Conservation (phyloP, 345 rosid genomes). For the Stellera chamaejasme region DNA sequence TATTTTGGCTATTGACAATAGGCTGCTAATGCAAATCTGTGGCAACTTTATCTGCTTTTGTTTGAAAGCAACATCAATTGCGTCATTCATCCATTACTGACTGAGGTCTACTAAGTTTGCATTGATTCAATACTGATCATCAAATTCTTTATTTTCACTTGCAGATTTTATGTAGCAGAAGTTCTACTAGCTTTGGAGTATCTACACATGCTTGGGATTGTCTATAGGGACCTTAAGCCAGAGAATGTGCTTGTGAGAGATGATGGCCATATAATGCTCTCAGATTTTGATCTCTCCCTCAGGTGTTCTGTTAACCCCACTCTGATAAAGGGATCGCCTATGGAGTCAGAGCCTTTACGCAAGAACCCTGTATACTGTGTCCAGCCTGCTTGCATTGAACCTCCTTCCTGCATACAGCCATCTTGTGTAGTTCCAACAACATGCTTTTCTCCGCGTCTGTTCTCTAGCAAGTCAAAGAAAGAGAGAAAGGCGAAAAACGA, state of each 20-base stretch:
- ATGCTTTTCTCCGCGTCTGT: conserved; percentile 80
- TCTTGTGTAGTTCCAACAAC: conserved; percentile 78
- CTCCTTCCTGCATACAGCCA: conserved; percentile 84
- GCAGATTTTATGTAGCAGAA: conserved; percentile 75
- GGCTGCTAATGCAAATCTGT: too few relatives aligned
- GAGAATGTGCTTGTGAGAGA: conserved; percentile 71
- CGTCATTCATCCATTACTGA: too few relatives aligned
- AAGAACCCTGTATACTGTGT: conserved; percentile 65
- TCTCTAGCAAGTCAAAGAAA: conserved; percentile 78
- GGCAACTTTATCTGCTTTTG: too few relatives aligned
- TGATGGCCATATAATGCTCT: conserved; percentile 78
- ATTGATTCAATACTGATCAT: not conserved
- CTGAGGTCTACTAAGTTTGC: not conserved
- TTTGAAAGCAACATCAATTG: too few relatives aligned
- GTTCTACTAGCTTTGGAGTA: conserved; percentile 60
- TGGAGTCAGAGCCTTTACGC: conserved; percentile 57
- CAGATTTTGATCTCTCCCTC: conserved; percentile 79
- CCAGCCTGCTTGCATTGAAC: conserved; percentile 80
- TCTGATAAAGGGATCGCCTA: conserved; percentile 49
- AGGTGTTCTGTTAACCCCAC: conserved; percentile 82
- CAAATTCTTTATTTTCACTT: conserved; percentile 8
- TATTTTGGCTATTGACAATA: too few relatives aligned
- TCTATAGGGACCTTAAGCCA: conserved; percentile 78
- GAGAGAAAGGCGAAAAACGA: conserved; percentile 65
- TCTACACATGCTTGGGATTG: conserved; percentile 73